Base-by-base conservation (phyloP, 2,329 filamentous ascomycete species). In the Diaporthe vexans region DNA sequence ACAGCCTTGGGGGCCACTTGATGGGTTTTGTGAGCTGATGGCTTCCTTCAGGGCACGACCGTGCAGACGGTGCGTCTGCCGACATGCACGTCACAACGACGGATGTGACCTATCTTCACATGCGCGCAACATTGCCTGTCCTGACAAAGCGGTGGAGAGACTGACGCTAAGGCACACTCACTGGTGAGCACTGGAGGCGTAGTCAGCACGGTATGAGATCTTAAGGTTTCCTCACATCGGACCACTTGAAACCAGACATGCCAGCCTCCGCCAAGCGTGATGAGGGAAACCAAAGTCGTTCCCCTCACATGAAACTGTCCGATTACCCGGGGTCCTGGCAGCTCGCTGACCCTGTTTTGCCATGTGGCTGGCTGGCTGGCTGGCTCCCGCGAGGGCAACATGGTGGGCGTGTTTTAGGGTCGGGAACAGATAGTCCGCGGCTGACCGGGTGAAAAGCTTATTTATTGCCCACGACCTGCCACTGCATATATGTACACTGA, bases 161-260 rank as follows among this genome's bases (percentile, higher is more conserved):
- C 3, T 13, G 37, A 40, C 40, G 6, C 40, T n/a, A 6, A 19
- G 40, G 15, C 6, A 17, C 40, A 19, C 40, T 43, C 40, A 17
- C 15, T 43, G 40, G 40, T 6, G 40, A 43, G 17, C n/a, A n/a
- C n/a, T n/a, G n/a, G n/a, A 5, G 13, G 40, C 40, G 40, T 17
- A 43, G 40, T 43, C 40, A 43, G 17, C 40, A 43, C 19, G 17
- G 40, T 17, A 6, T 6, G 40, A 43, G 40, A 43, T 52, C 48
- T 24, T 52, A 6, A 48, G 19, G 19, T 48, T 51, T 24, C n/a
- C 48, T 52, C 24, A 46, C 13, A 33, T 63, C 59, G 26, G 59
- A 63, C 59, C 40, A 63, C 40, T 48, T 63, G 59, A 63, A 63
- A 63, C 59, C 11, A 10, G 40, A 63, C 8, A 19, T 59, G 35